Conservation (phyloP, 192 early-diverging fungal species). For the Coemansia sp. region DNA sequence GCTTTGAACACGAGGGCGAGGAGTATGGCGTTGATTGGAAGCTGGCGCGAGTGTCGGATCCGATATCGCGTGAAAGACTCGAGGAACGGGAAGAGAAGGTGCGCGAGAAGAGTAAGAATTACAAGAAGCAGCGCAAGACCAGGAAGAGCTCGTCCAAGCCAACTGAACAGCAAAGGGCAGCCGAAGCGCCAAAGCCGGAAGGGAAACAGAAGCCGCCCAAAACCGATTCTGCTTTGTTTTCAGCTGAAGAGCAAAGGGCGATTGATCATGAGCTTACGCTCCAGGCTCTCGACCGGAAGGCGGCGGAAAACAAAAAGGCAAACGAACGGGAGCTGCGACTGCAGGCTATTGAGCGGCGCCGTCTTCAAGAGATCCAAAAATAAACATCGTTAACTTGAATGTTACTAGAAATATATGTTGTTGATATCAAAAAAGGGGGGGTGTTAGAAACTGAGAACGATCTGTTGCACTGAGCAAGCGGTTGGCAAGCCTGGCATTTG, state of each 20-base stretch:
- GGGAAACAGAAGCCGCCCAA: not conserved
- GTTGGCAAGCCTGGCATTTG: not conserved
- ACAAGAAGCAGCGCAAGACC: conserved; percentile 15
- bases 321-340: conserved; percentile 25
- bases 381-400: not conserved
- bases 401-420: not conserved
- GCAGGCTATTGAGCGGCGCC: conserved; percentile 31
- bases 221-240: not conserved
- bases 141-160: not conserved
- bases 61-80: conserved; percentile 19
- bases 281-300: conserved; percentile 27
- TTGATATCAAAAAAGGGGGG: not conserved
- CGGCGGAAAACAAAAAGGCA: conserved; percentile 4
- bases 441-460: not conserved
- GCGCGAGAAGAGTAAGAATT: conserved; percentile 16
- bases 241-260: conserved; percentile 11
- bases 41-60: conserved; percentile 29
- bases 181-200: not conserved
- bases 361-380: conserved; percentile 9
- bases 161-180: not conserved
- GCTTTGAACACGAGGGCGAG: conserved; percentile 34
- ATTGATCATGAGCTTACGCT: conserved; percentile 34
- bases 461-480: not conserved
- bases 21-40: conserved; percentile 41
- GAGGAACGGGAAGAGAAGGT: conserved; percentile 21